Evolutionary conservation across 257 asterid genomes (phyloP).

Genomic region (Orobanche coerulescens): DNA sequence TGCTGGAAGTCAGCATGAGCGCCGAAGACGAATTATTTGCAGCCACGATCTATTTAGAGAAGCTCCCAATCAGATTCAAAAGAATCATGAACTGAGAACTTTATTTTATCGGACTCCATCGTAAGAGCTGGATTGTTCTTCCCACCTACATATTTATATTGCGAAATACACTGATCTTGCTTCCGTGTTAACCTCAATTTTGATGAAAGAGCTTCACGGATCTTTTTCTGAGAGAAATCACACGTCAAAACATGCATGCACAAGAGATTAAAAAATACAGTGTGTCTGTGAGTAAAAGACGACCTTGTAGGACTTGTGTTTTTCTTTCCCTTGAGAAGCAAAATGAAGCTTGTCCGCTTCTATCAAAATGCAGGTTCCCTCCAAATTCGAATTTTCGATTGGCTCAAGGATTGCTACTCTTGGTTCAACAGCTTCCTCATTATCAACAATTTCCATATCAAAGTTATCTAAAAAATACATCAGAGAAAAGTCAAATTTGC

Average conservation of each 20-base stretch:
- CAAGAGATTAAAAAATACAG: neutral
- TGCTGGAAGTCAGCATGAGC: neutral
- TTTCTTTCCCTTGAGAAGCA: constrained; percentile 24
- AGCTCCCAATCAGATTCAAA: constrained; percentile 43
- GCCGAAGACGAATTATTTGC: too few relatives aligned
- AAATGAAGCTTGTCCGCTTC: constrained; percentile 33
- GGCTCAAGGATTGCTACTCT: too few relatives aligned
- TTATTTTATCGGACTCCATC: neutral
- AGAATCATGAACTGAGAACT: constrained; percentile 2
- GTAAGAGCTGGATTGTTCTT: constrained; percentile 10
- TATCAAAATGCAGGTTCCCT: constrained; percentile 58
- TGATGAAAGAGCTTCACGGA: constrained; percentile 46
- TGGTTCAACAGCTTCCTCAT: constrained; percentile 22
- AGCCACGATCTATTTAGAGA: constrained; percentile 23
- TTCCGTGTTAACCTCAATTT: constrained; percentile 39
- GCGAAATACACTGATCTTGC: neutral
- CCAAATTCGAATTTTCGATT: constrained; percentile 31
- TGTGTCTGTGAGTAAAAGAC: constrained; percentile 7
- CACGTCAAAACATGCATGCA: neutral
- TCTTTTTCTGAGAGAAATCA: constrained; percentile 39
- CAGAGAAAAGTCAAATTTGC: too few relatives aligned
- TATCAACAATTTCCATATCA: constrained; percentile 27
- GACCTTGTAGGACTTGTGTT: constrained; percentile 67
- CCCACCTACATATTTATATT: constrained; percentile 3
- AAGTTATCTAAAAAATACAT: constrained; percentile 28